phyloP scores from a whole-genome alignment of 768 basidiomycete genomes.

The Boletus rubroflammeus region DNA sequence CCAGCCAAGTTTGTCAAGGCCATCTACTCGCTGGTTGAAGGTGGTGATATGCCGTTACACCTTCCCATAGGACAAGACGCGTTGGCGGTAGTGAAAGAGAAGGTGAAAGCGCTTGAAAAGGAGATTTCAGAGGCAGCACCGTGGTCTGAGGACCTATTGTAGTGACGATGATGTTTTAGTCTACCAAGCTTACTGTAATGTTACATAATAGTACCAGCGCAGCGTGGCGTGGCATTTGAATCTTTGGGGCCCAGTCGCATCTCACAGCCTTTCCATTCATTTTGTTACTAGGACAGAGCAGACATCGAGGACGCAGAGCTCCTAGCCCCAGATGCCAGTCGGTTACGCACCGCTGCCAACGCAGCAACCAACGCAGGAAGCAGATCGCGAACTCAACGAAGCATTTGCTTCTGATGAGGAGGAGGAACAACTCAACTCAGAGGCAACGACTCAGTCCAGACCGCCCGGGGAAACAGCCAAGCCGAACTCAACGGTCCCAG shows the following conservation, averaged over 20 bases:
- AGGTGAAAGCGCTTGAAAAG: background rate
- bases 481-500: background rate
- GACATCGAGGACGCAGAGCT: background rate
- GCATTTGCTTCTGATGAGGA: slow-evolving; percentile 66
- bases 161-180: no score
- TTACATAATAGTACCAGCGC: no score
- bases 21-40: slow-evolving; percentile 3
- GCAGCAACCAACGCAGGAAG: slow-evolving; percentile 41
- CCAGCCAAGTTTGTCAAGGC: slow-evolving; percentile 7
- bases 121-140: background rate
- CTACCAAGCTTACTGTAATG: no score
- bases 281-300: background rate
- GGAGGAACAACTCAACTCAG: slow-evolving; percentile 24
- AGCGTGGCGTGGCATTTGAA: background rate
- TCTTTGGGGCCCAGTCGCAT: background rate
- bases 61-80: slow-evolving; percentile 14
- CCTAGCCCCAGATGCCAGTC: slow-evolving; percentile 39
- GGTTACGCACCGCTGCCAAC: slow-evolving; percentile 54
- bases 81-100: background rate
- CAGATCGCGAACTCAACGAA: slow-evolving; percentile 66
- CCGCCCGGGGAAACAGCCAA: slow-evolving; percentile 18
- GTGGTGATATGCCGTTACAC: slow-evolving; percentile 9
- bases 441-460: slow-evolving; percentile 27
- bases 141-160: no score
- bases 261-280: background rate